Evolutionary conservation across 441 rosid genomes (phyloP).

Genomic region (Mallotus repandus): DNA sequence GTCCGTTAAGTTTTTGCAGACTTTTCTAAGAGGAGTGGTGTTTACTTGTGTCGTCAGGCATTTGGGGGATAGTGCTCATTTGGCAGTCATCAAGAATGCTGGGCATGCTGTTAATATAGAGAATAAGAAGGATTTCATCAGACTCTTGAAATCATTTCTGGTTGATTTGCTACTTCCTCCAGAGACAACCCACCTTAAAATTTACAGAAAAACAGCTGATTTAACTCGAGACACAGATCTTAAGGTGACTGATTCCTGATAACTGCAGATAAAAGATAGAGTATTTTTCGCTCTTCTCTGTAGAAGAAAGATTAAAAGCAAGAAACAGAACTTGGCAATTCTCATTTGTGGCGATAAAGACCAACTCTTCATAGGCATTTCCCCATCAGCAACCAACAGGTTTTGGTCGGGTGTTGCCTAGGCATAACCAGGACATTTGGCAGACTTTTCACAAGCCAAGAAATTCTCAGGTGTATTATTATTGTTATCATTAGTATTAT

Average conservation of each 20-base stretch:
- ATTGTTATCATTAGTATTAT: no score
- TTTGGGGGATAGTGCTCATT: slow-evolving; percentile 54
- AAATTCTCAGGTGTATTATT: no score
- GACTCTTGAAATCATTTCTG: slow-evolving; percentile 55
- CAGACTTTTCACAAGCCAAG: no score
- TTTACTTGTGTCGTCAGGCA: slow-evolving; percentile 38
- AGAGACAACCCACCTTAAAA: slow-evolving; percentile 5
- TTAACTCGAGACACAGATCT: neutral
- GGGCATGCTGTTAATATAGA: slow-evolving; percentile 66
- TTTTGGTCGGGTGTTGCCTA: no score
- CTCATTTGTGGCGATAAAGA: neutral
- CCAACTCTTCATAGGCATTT: neutral
- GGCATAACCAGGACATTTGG: no score
- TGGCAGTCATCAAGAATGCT: slow-evolving; percentile 51
- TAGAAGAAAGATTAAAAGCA: neutral
- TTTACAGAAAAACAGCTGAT: neutral
- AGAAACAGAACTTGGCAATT: neutral
- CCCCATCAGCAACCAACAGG: no score
- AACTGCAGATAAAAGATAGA: neutral
- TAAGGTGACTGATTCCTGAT: neutral
- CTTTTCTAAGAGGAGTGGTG: neutral
- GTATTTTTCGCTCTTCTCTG: neutral
- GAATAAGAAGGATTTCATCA: slow-evolving; percentile 46
- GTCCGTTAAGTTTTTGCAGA: no score
- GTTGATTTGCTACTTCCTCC: slow-evolving; percentile 27